These are phyloP conservation scores for Coemansia sp. DNA, from an alignment of 192 early-diverging fungal species.

Conservation along the genomic window DNA sequence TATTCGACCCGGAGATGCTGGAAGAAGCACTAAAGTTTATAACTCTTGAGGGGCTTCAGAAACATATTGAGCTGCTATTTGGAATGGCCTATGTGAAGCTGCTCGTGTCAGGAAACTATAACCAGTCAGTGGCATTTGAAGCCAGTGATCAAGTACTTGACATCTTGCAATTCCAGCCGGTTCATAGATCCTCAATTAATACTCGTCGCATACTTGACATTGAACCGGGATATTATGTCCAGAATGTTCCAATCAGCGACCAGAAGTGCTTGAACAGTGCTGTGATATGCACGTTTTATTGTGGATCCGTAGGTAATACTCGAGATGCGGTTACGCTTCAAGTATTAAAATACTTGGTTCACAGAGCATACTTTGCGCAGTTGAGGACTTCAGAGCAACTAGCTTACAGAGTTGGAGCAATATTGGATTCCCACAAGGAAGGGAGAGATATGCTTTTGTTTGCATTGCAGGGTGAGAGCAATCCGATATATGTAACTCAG, in stretches of 20 bases:
- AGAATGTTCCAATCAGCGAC: conserved; percentile 52
- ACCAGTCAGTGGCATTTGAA: conserved; percentile 63
- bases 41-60: conserved; percentile 67
- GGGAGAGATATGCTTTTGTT: conserved; percentile 57
- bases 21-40: conserved; percentile 69
- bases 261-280: conserved; percentile 80
- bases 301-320: conserved; percentile 67
- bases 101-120: conserved; percentile 82
- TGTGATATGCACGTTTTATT: conserved; percentile 74
- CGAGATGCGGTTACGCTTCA: conserved; percentile 59
- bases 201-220: conserved; percentile 2
- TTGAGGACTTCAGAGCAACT: conserved; percentile 88
- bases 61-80: conserved; percentile 71
- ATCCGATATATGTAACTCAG: conserved; percentile 76
- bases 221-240: conserved; percentile 31
- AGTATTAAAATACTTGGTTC: conserved; percentile 72
- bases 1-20: conserved; percentile 67
- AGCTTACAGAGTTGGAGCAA: conserved; percentile 57
- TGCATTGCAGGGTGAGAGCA: conserved; percentile 79
- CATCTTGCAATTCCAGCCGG: conserved; percentile 59
- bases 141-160: conserved; percentile 59
- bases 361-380: conserved; percentile 85
- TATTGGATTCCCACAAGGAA: background rate
- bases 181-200: conserved; percentile 33
- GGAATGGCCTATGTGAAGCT: conserved; percentile 69